Base-by-base conservation (phyloP, 768 basidiomycete species). In the Lentinula aciculospora region DNA sequence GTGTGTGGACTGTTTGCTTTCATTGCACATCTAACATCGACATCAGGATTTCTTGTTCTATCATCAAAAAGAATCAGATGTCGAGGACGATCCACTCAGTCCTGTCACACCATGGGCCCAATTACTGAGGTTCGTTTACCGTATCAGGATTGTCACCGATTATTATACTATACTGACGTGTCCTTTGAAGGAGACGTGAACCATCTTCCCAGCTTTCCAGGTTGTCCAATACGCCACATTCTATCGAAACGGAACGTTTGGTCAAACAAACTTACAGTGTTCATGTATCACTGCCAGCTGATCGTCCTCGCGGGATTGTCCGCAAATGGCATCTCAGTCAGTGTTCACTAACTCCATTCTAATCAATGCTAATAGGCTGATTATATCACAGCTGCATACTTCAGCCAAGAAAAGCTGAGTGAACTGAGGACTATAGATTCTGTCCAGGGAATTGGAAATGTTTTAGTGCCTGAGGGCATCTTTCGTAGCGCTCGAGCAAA, bases 211-310 rank as follows among this genome's bases (percentile, higher is more conserved):
- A 19, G 45, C 31, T 29, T 48, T n/a, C 32, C 19, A 44, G 28
- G 29, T n/a, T 27, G 9, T 23, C 44, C 8, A 48, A 48, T 28
- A 48, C 46, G n/a, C 17, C 75, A 19, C 69, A 73, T 23, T 31
- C 47, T 8, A 27, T 31, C 27, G 84, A 85, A 59, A 73, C 81
- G 56, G 83, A 86, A 55, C 79, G 84, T 53, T 74, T 92, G 19
- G 82, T 92, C 63, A 92, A 92, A 68, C 89, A 92, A 67, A 92
- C 90, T 0, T 92, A 91, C 65, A 90, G 88, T 45, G 89, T 91
- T 39, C 84, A 82, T 64, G 87, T 91, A 51, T 81, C 83, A 27
- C 79, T 86, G 21, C 78, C 84, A 7, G 67, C 69, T 34, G 81
- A 84, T 54, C 81, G 84, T 25, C 64, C 73, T 37, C 72, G 72